Evolutionary conservation across 164 flowering plant genomes (phyloP).

Genomic region (Vitis rotundifolia): DNA sequence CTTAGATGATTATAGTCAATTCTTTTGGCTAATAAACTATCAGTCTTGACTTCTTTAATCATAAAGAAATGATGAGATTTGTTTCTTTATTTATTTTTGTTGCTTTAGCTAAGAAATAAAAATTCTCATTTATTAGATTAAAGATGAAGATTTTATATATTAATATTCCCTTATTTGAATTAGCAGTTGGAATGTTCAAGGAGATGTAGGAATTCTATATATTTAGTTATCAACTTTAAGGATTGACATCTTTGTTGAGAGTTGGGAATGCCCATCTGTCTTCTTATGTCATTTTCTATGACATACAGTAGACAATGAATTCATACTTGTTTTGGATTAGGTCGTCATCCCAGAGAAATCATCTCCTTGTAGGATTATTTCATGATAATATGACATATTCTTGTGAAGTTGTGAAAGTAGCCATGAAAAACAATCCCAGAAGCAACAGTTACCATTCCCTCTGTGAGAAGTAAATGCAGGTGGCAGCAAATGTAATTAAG

Average conservation of each 20-base stretch:
- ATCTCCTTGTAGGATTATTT: too few relatives aligned
- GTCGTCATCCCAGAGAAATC: too few relatives aligned
- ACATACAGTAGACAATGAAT: too few relatives aligned
- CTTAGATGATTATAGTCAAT: background rate
- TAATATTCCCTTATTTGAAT: background rate
- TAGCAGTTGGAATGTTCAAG: background rate
- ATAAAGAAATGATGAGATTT: background rate
- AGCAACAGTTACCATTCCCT: background rate
- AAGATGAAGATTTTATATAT: background rate
- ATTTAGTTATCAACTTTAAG: too few relatives aligned
- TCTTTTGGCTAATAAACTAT: background rate
- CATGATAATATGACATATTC: too few relatives aligned
- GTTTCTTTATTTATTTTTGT: background rate
- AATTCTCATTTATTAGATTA: background rate
- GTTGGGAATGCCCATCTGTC: too few relatives aligned
- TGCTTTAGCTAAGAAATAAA: too few relatives aligned
- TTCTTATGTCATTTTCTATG: too few relatives aligned
- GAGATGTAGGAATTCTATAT: background rate
- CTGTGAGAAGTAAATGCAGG: constrained; percentile 9
- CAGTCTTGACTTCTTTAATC: background rate
- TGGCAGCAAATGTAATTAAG: constrained; percentile 6
- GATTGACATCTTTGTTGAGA: too few relatives aligned
- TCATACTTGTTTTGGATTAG: too few relatives aligned
- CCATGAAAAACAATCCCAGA: too few relatives aligned
- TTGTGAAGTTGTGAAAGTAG: too few relatives aligned